Evolutionary conservation across 2,329 filamentous ascomycete species (phyloP), one percentile per base, ranked within the genome.

Genomic region (Paracoccidioides lutzii): DNA sequence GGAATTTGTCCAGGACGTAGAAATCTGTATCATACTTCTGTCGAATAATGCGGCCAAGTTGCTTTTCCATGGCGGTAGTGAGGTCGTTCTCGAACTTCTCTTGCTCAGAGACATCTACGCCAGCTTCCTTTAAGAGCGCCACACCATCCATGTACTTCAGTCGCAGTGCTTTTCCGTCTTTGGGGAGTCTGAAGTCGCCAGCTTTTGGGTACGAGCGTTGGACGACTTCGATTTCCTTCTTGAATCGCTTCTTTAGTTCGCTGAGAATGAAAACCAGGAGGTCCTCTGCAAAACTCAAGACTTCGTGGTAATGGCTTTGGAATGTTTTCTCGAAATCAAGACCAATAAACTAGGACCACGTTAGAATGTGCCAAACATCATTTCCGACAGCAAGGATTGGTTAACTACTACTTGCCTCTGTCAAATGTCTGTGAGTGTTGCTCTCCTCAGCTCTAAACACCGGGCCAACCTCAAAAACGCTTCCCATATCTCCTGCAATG

Each of bases 1-100:
- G 93, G 78, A 95, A 98, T 74, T 97, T 93, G 77, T 97, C 91
- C 59, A 98, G 81, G 28, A 94, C 85, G 75, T 95, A 97, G 76
- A 97, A 97, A 75, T 98, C 93, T 58, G 90, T 93, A 68, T 86
- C 81, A 79, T 86, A 95, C 75, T 95, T 96, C 64, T 88, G 80
- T 56, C 88, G 85, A 62, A 97, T 82, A 50, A 97, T 78, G 32
- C 83, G 84, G 57, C 93, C 93, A 7, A 97, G 83, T n/a, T 85
- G 87, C 75, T 71, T 77, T 65, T 77, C 75, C 70, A 76, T 75
- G 6, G 74, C 69, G 7, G 75, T 77, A 55, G 67, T 68, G 59
- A 76, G 67, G 59, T 76, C 74, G 53, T 75, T 76, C 59, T 74
- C 71, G 57, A 75, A 75, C 53, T 67, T 67, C 60, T 76, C 74